These are phyloP conservation scores for Aspergillus japonicus DNA, from an alignment of 2,329 filamentous ascomycete species.

Conservation along the genomic window DNA sequence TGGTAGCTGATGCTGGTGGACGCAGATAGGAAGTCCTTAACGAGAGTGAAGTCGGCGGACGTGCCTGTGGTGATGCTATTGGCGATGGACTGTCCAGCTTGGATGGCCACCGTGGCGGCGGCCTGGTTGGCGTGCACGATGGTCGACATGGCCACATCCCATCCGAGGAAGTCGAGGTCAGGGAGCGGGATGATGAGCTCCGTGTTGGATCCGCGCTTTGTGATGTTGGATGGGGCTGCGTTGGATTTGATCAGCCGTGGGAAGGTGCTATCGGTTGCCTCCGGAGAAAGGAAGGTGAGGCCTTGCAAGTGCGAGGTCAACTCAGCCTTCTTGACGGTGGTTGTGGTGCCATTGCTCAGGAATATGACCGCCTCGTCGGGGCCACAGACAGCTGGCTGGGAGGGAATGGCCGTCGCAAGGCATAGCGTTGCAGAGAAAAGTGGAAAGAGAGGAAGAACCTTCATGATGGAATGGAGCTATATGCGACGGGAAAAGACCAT, in stretches of 20 bases:
- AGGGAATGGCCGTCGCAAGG: background rate
- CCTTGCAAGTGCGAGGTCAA: conserved; percentile 10
- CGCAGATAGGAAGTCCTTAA: conserved; percentile 13
- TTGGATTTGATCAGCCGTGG: conserved; percentile 1
- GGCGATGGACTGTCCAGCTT: conserved; percentile 13
- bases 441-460: background rate
- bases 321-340: conserved; percentile 14
- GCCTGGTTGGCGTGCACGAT: conserved; percentile 18
- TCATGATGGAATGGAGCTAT: background rate
- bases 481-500: background rate
- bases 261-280: background rate
- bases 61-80: conserved; percentile 15
- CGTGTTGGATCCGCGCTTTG: conserved; percentile 8
- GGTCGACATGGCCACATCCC: conserved; percentile 21
- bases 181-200: conserved; percentile 18
- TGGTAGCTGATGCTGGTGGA: conserved; percentile 8
- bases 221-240: background rate
- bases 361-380: conserved; percentile 12
- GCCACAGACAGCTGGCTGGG: background rate
- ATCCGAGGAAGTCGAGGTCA: conserved; percentile 19
- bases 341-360: conserved; percentile 12
- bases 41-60: conserved; percentile 4
- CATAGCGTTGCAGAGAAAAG: background rate
- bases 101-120: conserved; percentile 15
- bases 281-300: background rate